Conservation (phyloP, 805 yeast species). For the Ogataea ganodermae region DNA sequence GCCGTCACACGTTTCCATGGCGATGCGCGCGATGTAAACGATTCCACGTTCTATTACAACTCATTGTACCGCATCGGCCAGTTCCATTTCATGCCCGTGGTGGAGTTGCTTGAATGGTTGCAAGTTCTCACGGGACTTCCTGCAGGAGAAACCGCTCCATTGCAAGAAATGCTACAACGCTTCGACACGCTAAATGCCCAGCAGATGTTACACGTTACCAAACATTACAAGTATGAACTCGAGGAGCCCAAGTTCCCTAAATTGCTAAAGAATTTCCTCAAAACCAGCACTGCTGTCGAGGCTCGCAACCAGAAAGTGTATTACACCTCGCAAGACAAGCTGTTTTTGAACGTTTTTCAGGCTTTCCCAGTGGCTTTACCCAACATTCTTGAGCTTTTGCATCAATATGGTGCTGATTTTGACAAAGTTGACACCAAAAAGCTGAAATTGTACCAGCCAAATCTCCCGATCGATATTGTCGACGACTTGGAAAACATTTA, state of each 20-base stretch:
- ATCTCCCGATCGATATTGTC: slow-evolving; percentile 64
- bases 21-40: slow-evolving; percentile 42
- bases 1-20: slow-evolving; percentile 34
- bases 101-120: slow-evolving; percentile 85
- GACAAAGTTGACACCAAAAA: slow-evolving; percentile 59
- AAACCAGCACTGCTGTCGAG: slow-evolving; percentile 28
- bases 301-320: slow-evolving; percentile 20
- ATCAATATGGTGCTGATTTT: slow-evolving; percentile 74
- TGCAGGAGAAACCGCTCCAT: slow-evolving; percentile 52
- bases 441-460: slow-evolving; percentile 65
- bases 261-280: slow-evolving; percentile 46
- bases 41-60: slow-evolving; percentile 61
- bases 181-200: slow-evolving; percentile 61
- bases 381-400: slow-evolving; percentile 68
- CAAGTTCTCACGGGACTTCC: slow-evolving; percentile 75
- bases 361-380: slow-evolving; percentile 68
- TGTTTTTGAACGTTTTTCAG: slow-evolving; percentile 53
- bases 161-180: slow-evolving; percentile 53
- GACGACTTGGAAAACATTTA: slow-evolving; percentile 73
- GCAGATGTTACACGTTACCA: slow-evolving; percentile 70
- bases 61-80: slow-evolving; percentile 66
- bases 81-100: slow-evolving; percentile 66
- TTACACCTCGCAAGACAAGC: slow-evolving; percentile 29
- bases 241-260: slow-evolving; percentile 70
- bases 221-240: slow-evolving; percentile 81